Evolutionary conservation across 768 basidiomycete species (phyloP), one percentile per base, ranked within the genome.

Genomic region (Hericium alpestre): DNA sequence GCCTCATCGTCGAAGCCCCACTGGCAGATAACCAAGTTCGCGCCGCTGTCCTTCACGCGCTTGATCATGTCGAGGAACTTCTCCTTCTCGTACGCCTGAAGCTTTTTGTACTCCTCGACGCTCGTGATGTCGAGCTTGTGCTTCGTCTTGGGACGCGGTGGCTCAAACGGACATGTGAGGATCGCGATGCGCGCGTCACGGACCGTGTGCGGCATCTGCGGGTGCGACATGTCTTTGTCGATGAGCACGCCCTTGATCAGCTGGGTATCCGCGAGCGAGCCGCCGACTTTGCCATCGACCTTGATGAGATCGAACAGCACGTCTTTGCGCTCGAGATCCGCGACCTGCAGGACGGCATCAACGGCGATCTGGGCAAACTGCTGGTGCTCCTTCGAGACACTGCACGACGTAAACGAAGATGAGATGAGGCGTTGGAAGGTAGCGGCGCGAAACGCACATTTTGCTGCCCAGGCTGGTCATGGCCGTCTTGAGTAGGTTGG

Each of bases 1-100:
- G 96, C 96, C 73, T 99, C 96, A 66, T 99, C 96, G 68, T 99
- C 96, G 67, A 99, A 99, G 59, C 96, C 96, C 96, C 96, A 99
- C 69, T 99, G 96, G 72, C 96, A 99, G 65, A 99, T 97, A 62
- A 99, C 96, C 58, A 99, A 73, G 72, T 99, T 99, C 13, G 96
- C 95, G 39, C 96, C 96, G 15, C 94, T 89, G 65, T 95, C 87
- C 71, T 97, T 95, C 57, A 98, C 94, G 69, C 83, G 76, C 72
- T 88, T 87, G 71, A 99, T 97, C 96, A 99, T 99, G 67, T 93
- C 87, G 61, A 81, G 77, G 65, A 99, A 99, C 74, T 96, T 99
- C 69, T 90, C 85, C 74, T 89, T 89, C 75, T 99, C 96, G 65
- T 99, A 99, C 57, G 84, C 86, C 59, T 91, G 81, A 61, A 99